Evolutionary conservation across 139 green algal species (phyloP), one percentile per base, ranked within the genome.

Genomic region (Chlorella sp.): DNA sequence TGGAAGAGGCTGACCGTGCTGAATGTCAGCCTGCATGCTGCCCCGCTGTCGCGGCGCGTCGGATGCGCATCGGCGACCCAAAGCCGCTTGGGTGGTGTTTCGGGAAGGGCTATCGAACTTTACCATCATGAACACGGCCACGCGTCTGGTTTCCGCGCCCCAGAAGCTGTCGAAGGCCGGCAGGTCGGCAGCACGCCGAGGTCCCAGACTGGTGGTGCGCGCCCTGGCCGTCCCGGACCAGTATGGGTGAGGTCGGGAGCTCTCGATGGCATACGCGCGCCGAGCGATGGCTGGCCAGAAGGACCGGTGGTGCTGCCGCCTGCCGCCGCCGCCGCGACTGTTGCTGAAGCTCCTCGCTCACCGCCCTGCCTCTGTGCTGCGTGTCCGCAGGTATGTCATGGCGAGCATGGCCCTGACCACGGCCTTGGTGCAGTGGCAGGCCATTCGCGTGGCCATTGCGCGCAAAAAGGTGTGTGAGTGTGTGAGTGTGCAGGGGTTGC

Each of bases 201-300:
- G 46, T 11, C 46, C 13, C 13, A 2, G 13, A 16, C 69, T 75
- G 36, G 36, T 40, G 72, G 72, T 77, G 72, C 36, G 34, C 28
- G 83, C 83, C 7, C 48, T 87, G 34, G 56, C 73, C 13, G 36
- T 87, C 1, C 83, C 83, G 7, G 51, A 72, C 76, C 48, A 80
- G 20, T 87, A 82, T 44, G 83, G 83, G 83, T 87, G 19, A 44
- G 82, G 4, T 22, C 30, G 1, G 22, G 7, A 36, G 60, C 24
- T 24, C 4, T 19, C 56, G 30, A 65, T 65, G 56, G 11, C 11
- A 5, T 6, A 3, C n/a, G n/a, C n/a, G n/a, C n/a, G n/a, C n/a
- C n/a, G n/a, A n/a, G n/a, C n/a, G n/a, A n/a, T n/a, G n/a, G n/a
- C n/a, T n/a, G n/a, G n/a, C n/a, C n/a, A n/a, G 30, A 65, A 65